Percentiles rank a stretch among this genome's conserved stretches.
Evolutionary conservation across 2,329 filamentous ascomycete genomes (phyloP).

Genomic region (Calonectria crousiana): DNA sequence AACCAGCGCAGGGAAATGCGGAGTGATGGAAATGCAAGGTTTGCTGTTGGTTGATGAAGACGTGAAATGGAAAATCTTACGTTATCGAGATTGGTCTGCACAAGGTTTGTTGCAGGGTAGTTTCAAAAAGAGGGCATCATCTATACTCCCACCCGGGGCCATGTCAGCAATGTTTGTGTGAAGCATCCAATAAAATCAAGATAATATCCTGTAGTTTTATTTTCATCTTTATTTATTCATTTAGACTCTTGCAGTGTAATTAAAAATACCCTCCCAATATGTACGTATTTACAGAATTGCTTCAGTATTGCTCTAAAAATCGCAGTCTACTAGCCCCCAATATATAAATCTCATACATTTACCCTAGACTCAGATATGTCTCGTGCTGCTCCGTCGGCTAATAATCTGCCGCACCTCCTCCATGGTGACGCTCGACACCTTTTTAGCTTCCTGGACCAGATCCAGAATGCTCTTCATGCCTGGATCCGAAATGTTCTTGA

Average conservation of each 20-base stretch:
- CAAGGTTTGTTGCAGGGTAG: not conserved
- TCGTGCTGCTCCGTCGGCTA: not conserved
- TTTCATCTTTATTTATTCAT: not conserved
- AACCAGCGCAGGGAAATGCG: not conserved
- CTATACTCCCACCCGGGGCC: too few species aligned
- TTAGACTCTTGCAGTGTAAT: not conserved
- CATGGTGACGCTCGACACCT: conserved; percentile 2
- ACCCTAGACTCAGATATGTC: not conserved
- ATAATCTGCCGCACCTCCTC: conserved; percentile 5
- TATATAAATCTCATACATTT: not conserved
- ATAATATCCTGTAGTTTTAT: not conserved
- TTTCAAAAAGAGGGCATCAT: not conserved
- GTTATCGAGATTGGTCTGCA: not conserved
- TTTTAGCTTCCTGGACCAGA: conserved; percentile 21
- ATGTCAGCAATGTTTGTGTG: not conserved
- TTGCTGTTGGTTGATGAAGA: not conserved
- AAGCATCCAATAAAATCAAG: not conserved
- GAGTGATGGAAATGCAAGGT: not conserved
- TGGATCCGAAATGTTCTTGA: conserved; percentile 35
- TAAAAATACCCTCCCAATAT: not conserved
- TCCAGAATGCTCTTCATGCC: conserved; percentile 31
- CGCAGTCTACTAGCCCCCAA: not conserved
- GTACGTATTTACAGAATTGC: not conserved
- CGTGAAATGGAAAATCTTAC: not conserved
- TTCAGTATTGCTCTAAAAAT: not conserved